Conservation (phyloP, 2,329 filamentous ascomycete genomes). For the Cordyceps militaris region DNA sequence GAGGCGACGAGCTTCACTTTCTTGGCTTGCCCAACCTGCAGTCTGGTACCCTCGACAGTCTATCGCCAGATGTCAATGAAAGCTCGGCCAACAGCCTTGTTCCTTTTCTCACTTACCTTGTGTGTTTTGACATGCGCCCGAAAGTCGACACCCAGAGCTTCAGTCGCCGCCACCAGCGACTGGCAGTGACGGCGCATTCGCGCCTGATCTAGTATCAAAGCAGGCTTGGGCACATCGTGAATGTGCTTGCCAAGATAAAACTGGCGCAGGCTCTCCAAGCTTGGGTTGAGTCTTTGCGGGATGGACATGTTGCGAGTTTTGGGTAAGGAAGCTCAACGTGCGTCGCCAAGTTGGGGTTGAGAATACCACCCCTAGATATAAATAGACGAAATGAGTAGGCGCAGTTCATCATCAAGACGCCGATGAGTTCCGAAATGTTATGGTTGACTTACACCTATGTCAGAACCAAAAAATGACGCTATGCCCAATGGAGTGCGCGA, state of each 20-base stretch:
- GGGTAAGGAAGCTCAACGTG: neutral
- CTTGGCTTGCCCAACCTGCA: constrained; percentile 43
- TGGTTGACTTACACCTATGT: neutral
- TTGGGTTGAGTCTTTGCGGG: constrained; percentile 18
- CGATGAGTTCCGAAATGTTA: neutral
- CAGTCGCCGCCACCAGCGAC: constrained; percentile 46
- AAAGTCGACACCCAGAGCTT: constrained; percentile 44
- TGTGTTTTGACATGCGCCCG: constrained; percentile 61
- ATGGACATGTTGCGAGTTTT: constrained; percentile 15
- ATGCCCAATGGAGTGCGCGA: constrained; percentile 13
- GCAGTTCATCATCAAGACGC: neutral
- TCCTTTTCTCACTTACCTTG: constrained; percentile 39
- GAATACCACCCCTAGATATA: neutral
- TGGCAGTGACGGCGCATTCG: constrained; percentile 48
- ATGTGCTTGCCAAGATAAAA: constrained; percentile 24
- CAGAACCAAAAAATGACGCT: neutral
- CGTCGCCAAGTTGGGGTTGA: neutral
- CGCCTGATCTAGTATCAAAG: constrained; percentile 47
- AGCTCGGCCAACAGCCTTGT: fast-evolving
- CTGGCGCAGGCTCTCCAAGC: constrained; percentile 14
- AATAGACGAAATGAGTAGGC: neutral
- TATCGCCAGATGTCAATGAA: constrained; percentile 18
- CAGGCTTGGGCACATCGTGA: constrained; percentile 42
- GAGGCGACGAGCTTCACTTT: constrained; percentile 49
- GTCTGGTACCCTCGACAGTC: constrained; percentile 46